These are phyloP conservation scores for Excoecaria cochinchinensis DNA, from an alignment of 345 rosid species.

Conservation along the genomic window DNA sequence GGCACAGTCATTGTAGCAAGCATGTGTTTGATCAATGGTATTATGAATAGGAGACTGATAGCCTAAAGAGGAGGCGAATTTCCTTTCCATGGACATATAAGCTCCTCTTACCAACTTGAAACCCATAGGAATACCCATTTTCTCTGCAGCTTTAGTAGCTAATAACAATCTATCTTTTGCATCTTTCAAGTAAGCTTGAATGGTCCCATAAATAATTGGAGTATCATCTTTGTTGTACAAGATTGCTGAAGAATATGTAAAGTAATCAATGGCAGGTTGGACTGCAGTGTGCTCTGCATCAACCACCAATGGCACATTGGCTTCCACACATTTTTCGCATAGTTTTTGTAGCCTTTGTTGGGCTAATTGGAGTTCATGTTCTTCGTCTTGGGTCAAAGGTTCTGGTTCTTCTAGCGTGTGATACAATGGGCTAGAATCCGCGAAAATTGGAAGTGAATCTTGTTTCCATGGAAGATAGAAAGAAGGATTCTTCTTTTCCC, in stretches of 20 bases:
- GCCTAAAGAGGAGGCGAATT: slow-evolving; percentile 62
- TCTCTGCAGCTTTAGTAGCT: slow-evolving; percentile 52
- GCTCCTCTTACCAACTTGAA: slow-evolving; percentile 88
- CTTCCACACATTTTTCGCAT: slow-evolving; percentile 55
- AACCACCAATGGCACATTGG: slow-evolving; percentile 49
- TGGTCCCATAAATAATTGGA: slow-evolving; percentile 63
- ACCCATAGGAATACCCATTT: slow-evolving; percentile 63
- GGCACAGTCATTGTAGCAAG: slow-evolving; percentile 73
- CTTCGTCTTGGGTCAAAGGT: slow-evolving; percentile 61
- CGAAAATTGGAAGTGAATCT: slow-evolving; percentile 56
- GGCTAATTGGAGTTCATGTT: slow-evolving; percentile 50
- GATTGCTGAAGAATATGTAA: slow-evolving; percentile 61
- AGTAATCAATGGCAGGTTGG: slow-evolving; percentile 87
- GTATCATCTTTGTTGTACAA: slow-evolving; percentile 43
- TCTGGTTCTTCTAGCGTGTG: slow-evolving; percentile 66
- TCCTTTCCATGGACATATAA: slow-evolving; percentile 70
- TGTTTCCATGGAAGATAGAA: slow-evolving; percentile 78
- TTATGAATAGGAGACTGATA: slow-evolving; percentile 73
- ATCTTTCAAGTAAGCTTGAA: slow-evolving; percentile 83
- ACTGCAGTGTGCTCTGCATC: slow-evolving; percentile 82
- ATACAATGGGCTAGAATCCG: slow-evolving; percentile 66
- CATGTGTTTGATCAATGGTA: slow-evolving; percentile 66
- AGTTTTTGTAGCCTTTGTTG: slow-evolving; percentile 47
- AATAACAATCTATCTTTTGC: slow-evolving; percentile 59
- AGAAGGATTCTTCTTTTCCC: slow-evolving; percentile 63